Percentiles rank a stretch among this genome's conserved stretches.
These are phyloP conservation scores for Nannizzia gypsea DNA, from an alignment of 2,329 filamentous ascomycete genomes.

Conservation along the genomic window DNA sequence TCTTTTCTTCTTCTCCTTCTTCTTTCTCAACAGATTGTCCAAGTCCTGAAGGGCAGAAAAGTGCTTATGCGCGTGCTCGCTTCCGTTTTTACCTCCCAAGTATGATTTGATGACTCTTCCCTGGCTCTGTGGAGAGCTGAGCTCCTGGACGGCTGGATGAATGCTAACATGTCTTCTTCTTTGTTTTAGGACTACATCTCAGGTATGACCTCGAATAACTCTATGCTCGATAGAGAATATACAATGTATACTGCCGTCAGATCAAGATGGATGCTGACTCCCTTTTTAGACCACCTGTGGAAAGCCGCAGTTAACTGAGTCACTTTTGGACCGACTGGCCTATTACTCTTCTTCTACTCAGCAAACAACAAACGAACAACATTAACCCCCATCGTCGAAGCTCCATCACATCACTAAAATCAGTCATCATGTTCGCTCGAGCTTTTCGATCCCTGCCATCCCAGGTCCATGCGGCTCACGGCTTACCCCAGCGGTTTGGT, in stretches of 20 bases:
- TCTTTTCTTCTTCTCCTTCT: conserved; percentile 8
- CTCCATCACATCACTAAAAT: no score
- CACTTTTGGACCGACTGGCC: conserved; percentile 14
- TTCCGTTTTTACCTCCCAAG: conserved; percentile 79
- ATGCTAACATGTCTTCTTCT: conserved; percentile 12
- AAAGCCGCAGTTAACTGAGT: conserved; percentile 53
- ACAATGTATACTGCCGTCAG: background rate
- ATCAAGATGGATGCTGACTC: conserved; percentile 15
- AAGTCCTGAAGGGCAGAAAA: conserved; percentile 34
- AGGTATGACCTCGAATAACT: conserved; percentile 31
- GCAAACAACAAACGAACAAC: conserved; percentile 16
- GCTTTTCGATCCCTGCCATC: conserved; percentile 41
- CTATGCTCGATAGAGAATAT: background rate
- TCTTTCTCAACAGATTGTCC: conserved; percentile 11
- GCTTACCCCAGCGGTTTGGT: conserved; percentile 23
- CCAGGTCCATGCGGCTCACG: conserved; percentile 36
- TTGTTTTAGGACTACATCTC: conserved; percentile 51
- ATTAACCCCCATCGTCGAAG: conserved; percentile 11
- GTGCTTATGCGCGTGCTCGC: conserved; percentile 78
- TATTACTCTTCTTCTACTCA: conserved; percentile 9
- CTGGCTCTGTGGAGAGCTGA: background rate
- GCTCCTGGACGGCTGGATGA: background rate
- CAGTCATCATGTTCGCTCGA: conserved; percentile 42
- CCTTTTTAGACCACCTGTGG: conserved; percentile 49
- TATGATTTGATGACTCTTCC: conserved; percentile 33